Evolutionary conservation across 768 basidiomycete genomes (phyloP), one percentile per base, ranked within the genome.

Genomic region (Trametes coccinea): DNA sequence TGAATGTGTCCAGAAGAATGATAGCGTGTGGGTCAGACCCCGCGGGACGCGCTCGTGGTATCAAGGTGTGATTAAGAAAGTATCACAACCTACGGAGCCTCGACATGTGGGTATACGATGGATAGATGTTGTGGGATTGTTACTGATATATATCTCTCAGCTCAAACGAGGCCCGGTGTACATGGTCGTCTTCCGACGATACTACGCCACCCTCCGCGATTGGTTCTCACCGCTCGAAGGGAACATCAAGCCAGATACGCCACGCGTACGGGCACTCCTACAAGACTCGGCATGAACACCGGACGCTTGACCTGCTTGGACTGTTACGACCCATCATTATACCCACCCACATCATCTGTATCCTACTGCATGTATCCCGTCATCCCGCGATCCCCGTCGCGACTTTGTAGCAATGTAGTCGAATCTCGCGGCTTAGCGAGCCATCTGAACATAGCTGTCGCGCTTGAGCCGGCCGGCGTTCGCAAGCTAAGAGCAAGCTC

Each of bases 191-290:
- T 69, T 69, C 51, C 66, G 68, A 22, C 62, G 62, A 47, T 59
- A 63, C 51, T 47, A 50, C 41, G 53, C 63, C 9, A 66, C 64
- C 37, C 61, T 68, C 51, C 60, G 65, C 49, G 58, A 62, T 13
- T 52, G 48, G 33, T 68, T 73, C 39, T 67, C 72, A 14, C 70
- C 71, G 4, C 53, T 71, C 54, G 64, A 71, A 40, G 73, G 73
- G 31, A 70, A 65, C 51, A 69, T 74, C 55, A 71, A 68, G 55
- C 73, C 69, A 3, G 71, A 74, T 43, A 72, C 72, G 17, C 58
- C 62, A 16, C 59, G 57, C 45, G 63, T 70, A 9, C 70, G 72
- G 45, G 59, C 46, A 22, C 59, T 71, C 40, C 13, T 60, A 46
- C 56, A 49, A 27, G 22, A 30, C 4, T 53, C 61, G 8, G 48